Evolutionary conservation across 805 yeast genomes (phyloP).

Genomic region (Debaryomyces maramus): DNA sequence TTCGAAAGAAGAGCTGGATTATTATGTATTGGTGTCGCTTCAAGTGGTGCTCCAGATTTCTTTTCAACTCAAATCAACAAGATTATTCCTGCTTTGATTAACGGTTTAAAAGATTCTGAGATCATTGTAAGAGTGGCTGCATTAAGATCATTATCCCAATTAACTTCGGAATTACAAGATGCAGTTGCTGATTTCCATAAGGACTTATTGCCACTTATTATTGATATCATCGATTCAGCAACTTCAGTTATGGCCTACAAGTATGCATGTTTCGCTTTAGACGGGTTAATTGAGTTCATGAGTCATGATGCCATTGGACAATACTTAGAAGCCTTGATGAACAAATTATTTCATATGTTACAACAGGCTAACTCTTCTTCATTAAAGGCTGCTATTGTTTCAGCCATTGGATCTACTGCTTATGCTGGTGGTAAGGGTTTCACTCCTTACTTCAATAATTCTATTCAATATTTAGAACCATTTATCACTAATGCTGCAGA

Average conservation of each 20-base stretch:
- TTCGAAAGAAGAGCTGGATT: conserved; percentile 87
- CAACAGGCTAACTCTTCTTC: conserved; percentile 73
- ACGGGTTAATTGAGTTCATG: conserved; percentile 89
- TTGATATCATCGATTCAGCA: conserved; percentile 83
- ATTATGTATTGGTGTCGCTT: conserved; percentile 76
- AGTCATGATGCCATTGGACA: conserved; percentile 78
- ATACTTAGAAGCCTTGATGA: conserved; percentile 87
- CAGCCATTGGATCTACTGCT: conserved; percentile 97
- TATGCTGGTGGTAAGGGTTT: conserved; percentile 90
- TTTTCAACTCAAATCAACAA: conserved; percentile 72
- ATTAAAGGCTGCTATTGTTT: conserved; percentile 76
- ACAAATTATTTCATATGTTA: conserved; percentile 81
- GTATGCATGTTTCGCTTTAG: conserved; percentile 87
- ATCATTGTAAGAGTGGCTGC: conserved; percentile 83
- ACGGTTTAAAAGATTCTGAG: conserved; percentile 76
- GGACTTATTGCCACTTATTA: conserved; percentile 79
- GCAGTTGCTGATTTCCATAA: conserved; percentile 82
- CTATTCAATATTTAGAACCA: conserved; percentile 79
- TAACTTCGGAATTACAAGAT: conserved; percentile 84
- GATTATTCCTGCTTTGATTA: conserved; percentile 67
- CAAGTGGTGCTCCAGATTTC: conserved; percentile 93
- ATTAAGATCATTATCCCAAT: conserved; percentile 71
- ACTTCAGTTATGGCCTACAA: conserved; percentile 80
- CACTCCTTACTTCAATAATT: conserved; percentile 79
- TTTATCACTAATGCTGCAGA: conserved; percentile 69